These are phyloP conservation scores for Dendrobium nobile DNA, from an alignment of 106 monocot species.

Conservation along the genomic window DNA sequence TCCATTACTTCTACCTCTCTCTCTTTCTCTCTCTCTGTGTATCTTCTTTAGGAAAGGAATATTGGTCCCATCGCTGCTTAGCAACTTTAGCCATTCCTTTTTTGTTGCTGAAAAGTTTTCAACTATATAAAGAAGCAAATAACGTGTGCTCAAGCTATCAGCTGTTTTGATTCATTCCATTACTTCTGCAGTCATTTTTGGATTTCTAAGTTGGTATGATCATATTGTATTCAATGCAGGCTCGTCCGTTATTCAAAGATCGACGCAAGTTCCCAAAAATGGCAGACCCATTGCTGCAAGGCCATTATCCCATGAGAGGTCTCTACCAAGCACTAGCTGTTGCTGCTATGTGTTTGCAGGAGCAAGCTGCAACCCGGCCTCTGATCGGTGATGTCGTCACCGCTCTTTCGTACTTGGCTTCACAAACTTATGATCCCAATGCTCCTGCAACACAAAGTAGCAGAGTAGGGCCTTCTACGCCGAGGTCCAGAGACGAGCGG, in stretches of 20 bases:
- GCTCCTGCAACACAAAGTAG: constrained; percentile 18
- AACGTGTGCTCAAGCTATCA: neutral
- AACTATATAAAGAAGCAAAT: neutral
- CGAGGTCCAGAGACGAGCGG: constrained; percentile 29
- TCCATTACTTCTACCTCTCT: neutral
- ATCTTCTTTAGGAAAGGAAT: neutral
- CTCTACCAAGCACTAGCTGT: constrained; percentile 73
- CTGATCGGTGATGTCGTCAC: constrained; percentile 71
- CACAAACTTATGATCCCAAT: constrained; percentile 62
- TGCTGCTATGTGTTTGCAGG: constrained; percentile 77
- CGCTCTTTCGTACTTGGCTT: constrained; percentile 59
- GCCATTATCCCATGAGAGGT: constrained; percentile 60
- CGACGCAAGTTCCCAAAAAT: constrained; percentile 62
- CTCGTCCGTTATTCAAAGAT: constrained; percentile 67
- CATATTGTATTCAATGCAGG: constrained; percentile 20
- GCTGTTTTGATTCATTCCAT: neutral
- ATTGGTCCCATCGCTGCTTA: neutral
- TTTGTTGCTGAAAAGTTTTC: neutral
- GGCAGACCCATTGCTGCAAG: constrained; percentile 65
- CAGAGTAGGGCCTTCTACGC: constrained; percentile 26
- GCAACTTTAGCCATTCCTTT: neutral
- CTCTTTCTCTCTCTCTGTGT: neutral
- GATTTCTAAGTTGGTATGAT: neutral
- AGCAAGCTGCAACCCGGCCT: constrained; percentile 64
- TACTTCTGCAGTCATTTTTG: neutral